Conservation (phyloP, 139 green algal genomes). For the Nannochloris sp. region DNA sequence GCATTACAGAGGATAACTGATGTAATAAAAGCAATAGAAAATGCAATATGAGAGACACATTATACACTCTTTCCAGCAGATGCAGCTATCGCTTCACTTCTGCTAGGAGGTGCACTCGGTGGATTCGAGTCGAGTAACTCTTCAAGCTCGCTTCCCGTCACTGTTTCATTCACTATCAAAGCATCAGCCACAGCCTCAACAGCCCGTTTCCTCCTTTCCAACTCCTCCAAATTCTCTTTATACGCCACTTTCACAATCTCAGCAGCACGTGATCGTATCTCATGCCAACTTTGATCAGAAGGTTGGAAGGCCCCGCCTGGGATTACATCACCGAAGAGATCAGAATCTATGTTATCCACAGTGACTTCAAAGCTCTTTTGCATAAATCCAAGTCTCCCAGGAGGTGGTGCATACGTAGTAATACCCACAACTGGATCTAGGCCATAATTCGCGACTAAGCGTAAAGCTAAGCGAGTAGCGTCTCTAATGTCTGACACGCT, state of each 20-base stretch:
- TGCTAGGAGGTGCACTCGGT: no score
- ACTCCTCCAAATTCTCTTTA: conserved; percentile 26
- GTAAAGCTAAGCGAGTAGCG: conserved; percentile 29
- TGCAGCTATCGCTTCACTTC: no score
- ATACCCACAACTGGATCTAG: conserved; percentile 33
- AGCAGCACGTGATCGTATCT: conserved; percentile 9
- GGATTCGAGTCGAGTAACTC: conserved; percentile 26
- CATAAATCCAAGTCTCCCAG: conserved; percentile 11
- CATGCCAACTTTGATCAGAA: conserved; percentile 23
- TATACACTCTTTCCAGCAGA: no score
- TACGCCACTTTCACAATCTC: conserved; percentile 34
- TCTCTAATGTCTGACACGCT: conserved; percentile 13
- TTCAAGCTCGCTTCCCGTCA: conserved; percentile 31
- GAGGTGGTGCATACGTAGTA: conserved; percentile 26
- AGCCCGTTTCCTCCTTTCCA: conserved; percentile 23
- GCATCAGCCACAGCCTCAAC: conserved; percentile 15
- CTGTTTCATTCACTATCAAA: conserved; percentile 33
- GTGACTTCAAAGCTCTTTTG: conserved; percentile 29
- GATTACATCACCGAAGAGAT: conserved; percentile 35
- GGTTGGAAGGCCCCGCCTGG: conserved; percentile 28
- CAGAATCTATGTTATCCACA: conserved; percentile 44
- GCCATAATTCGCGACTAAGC: conserved; percentile 46
- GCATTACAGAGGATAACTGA: no score
- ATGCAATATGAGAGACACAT: no score
- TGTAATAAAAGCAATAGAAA: no score